Evolutionary conservation across 495 filamentous ascomycete genomes (phyloP), one percentile per base, ranked within the genome.

Genomic region (Penicillium psychrofluorescens): DNA sequence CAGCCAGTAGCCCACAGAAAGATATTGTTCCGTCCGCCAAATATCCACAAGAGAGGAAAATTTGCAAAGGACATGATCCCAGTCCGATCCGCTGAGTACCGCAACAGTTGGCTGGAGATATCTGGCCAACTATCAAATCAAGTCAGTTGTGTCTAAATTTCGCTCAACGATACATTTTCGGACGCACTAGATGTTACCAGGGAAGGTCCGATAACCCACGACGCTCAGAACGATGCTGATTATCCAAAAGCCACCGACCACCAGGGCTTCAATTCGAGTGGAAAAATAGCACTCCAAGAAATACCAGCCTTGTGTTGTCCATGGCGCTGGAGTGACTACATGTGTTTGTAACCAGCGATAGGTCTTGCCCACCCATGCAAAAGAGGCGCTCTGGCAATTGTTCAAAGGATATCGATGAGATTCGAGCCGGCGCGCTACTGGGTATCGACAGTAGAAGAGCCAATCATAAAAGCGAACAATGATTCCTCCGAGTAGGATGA

Each of bases 1-100:
- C 76, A 80, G 0, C 75, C 72, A 0, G 76, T 79, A 8, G 72
- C 54, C 75, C 72, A 76, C 2, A 76, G 51, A 30, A 80, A 62
- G 11, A 78, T 66, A 41, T 80, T 79, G 49, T 78, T 81, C 29
- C 77, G 70, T 3, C 68, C 68, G 2, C 66, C 66, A 38, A 79
- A 78, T 1, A 79, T 53, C 59, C 72, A 74, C 16, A 77, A 14
- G 3, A 80, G 51, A 1, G 74, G 68, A 11, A 79, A 48, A 40
- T 79, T 76, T 8, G 66, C 74, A 45, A 76, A 64, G 4, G 68
- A 61, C 29, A 81, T 49, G 28, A 76, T 68, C 4, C 76, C 76
- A 1, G 74, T 70, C 8, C 76, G 61, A 43, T 78, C 70, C n/a
- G 68, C 70, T 2, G 72, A 61, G 32, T 77, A 74, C 4, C 67